Evolutionary conservation across 495 filamentous ascomycete species (phyloP).

Genomic region (Penicillium manginii): DNA sequence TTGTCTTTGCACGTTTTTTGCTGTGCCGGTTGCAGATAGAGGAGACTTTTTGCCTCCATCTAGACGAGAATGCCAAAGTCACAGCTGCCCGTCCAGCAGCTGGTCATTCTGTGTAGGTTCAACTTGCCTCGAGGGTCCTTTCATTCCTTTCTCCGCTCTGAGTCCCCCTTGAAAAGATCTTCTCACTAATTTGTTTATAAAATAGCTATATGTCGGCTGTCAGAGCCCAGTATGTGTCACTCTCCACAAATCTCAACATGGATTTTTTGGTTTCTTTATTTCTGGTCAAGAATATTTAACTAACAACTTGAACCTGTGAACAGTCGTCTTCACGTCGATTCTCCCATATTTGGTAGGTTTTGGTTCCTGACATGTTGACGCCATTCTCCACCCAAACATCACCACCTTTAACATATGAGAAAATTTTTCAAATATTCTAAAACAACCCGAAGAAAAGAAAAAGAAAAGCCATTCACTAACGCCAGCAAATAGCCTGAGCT

Average conservation of each 20-base stretch:
- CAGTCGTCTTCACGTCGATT: slow-evolving; percentile 78
- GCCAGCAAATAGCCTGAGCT: slow-evolving; percentile 66
- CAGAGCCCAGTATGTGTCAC: slow-evolving; percentile 64
- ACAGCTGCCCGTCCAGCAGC: slow-evolving; percentile 53
- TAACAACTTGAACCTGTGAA: slow-evolving; percentile 6
- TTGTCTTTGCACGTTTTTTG: slow-evolving; percentile 7
- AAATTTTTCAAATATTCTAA: not conserved
- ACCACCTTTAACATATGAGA: not conserved
- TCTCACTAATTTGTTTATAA: slow-evolving; percentile 7
- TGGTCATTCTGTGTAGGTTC: slow-evolving; percentile 66
- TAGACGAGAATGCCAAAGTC: slow-evolving; percentile 33
- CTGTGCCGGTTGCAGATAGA: not conserved
- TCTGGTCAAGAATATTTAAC: not conserved
- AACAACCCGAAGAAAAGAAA: not conserved
- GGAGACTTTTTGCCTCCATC: not conserved
- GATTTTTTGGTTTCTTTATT: not conserved
- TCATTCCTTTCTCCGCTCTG: not conserved
- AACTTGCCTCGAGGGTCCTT: not conserved
- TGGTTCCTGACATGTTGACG: not conserved
- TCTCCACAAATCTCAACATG: not conserved
- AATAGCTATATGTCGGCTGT: slow-evolving; percentile 71
- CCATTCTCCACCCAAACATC: slow-evolving; percentile 1
- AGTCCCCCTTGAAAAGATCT: not conserved
- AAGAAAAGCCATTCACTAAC: not conserved
- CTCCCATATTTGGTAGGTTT: slow-evolving; percentile 75